Percentiles rank a stretch among this genome's conserved stretches.
Evolutionary conservation across 2,329 filamentous ascomycete species (phyloP).

Genomic region (Colletotrichum magnum): DNA sequence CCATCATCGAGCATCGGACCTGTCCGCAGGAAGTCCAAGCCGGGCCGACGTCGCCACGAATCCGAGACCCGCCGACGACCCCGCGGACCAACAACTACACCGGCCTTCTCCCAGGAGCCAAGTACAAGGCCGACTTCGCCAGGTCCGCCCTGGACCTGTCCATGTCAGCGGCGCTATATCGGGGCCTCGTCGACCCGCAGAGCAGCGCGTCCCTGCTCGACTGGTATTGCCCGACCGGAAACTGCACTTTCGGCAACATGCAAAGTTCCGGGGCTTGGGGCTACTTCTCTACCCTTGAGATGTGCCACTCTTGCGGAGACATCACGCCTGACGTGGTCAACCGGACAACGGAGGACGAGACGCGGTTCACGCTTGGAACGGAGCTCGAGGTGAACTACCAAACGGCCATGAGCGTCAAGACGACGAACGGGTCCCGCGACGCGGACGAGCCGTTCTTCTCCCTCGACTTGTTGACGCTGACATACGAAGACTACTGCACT

Average conservation of each 20-base stretch:
- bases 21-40: background rate
- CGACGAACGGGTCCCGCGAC: background rate
- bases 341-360: background rate
- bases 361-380: background rate
- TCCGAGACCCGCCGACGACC: background rate
- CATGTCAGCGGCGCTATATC: background rate
- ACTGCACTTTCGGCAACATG: background rate
- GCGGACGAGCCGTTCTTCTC: background rate
- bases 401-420: background rate
- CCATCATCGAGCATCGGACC: constrained; percentile 5
- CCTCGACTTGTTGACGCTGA: background rate
- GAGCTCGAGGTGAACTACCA: background rate
- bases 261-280: background rate
- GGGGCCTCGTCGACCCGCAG: background rate
- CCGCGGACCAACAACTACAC: constrained; percentile 16
- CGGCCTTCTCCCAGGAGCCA: background rate
- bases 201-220: background rate
- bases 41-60: background rate
- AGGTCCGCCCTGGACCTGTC: background rate
- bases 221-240: background rate
- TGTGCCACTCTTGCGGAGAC: constrained; percentile 3
- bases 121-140: background rate
- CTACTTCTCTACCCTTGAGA: constrained; percentile 11
- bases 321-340: background rate
- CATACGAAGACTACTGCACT: background rate